Evolutionary conservation across 2,329 filamentous ascomycete genomes (phyloP).

Genomic region (Eutypa lata): DNA sequence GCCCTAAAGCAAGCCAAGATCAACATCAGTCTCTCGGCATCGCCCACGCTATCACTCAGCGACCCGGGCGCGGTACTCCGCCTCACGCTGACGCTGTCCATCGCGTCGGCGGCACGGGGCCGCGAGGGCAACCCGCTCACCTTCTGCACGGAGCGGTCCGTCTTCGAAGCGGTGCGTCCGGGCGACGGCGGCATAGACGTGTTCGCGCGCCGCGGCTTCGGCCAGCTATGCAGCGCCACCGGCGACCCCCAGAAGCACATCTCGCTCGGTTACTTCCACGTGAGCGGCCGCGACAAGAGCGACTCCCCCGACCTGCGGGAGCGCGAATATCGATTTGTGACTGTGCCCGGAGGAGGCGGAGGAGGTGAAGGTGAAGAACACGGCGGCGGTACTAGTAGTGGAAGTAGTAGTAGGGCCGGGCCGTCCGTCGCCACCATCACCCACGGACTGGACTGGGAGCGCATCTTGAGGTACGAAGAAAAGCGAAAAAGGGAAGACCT

Average conservation of each 20-base stretch:
- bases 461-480: constrained; percentile 12
- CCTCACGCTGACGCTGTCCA: constrained; percentile 2
- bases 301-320: constrained; percentile 8
- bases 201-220: constrained; percentile 1
- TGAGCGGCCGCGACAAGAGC: not conserved
- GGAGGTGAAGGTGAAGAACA: too few species aligned
- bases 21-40: not conserved
- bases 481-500: constrained; percentile 4
- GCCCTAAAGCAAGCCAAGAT: not conserved
- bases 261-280: constrained; percentile 4
- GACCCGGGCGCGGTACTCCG: constrained; percentile 5
- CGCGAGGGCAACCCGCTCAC: constrained; percentile 3
- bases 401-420: too few species aligned
- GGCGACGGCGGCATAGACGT: constrained; percentile 8
- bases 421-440: too few species aligned
- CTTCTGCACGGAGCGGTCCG: constrained; percentile 3
- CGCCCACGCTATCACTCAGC: constrained; percentile 6
- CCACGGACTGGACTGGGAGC: constrained; percentile 9
- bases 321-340: constrained; percentile 9
- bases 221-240: not conserved
- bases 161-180: constrained; percentile 2
- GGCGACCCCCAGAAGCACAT: not conserved
- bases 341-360: constrained; percentile 10
- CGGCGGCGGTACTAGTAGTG: too few species aligned
- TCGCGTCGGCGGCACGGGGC: not conserved